Evolutionary conservation across 495 filamentous ascomycete genomes (phyloP), one percentile per base, ranked within the genome.

Genomic region (Trichocladium uniseriatum): DNA sequence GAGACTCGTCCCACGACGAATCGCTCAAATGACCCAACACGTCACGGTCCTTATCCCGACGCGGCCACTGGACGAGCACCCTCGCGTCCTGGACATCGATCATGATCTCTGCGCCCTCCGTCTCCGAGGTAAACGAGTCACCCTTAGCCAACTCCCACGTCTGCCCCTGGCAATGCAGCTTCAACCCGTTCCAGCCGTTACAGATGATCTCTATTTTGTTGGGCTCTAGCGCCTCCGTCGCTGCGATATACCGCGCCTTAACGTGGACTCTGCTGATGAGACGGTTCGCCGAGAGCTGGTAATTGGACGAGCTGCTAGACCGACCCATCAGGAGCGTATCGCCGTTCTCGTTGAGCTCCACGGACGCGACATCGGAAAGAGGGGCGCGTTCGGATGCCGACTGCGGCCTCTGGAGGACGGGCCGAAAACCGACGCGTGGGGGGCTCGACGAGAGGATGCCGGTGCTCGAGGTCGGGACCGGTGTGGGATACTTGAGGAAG

Each of bases 161-260:
- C 57, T 81, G 82, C 20, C 90, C 90, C 66, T 89, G 84, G 68
- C 87, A 96, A 68, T 95, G 90, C 48, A 98, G 69, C 65, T 89
- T 95, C 42, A 91, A 75, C 11, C 92, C 91, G 66, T 98, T 98
- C 90, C 91, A 96, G 15, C 92, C 92, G 60, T 84, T 78, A 67
- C 92, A 98, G 62, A 85, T 77, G 47, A 98, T 82, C 64, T 89
- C 84, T 41, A 97, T 77, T 66, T 79, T 80, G 58, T 79, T 80
- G 48, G 75, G 73, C 53, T 83, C 82, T 52, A 79, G 71, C 6
- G 76, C 69, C 22, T 78, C 77, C 5, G 69, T 52, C 8, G 83
- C 78, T 3, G 83, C 74, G 40, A 89, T 80, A 64, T 92, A 98
- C 24, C 79, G 76, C 48, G 89, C 90, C 61, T 87, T 84, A 65